These are phyloP conservation scores for Porphyrellus cyaneotinctus DNA, from an alignment of 768 basidiomycete species.

Conservation along the genomic window DNA sequence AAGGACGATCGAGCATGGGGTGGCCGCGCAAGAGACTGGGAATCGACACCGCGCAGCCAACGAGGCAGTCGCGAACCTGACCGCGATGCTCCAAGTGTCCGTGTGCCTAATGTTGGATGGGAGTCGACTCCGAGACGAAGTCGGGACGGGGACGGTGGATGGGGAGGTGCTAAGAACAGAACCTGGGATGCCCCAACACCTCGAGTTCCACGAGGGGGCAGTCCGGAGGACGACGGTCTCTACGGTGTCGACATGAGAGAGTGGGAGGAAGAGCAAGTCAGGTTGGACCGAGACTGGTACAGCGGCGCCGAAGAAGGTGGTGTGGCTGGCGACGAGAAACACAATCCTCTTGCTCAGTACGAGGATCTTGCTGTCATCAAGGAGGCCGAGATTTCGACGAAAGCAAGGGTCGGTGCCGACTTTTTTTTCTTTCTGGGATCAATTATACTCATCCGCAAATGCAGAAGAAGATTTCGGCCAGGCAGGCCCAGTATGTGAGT, in stretches of 20 bases:
- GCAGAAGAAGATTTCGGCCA: conserved; percentile 85
- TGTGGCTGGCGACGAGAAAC: conserved; percentile 84
- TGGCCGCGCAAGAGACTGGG: conserved; percentile 43
- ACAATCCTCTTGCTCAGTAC: conserved; percentile 90
- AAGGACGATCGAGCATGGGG: conserved; percentile 57
- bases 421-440: neutral
- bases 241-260: conserved; percentile 73
- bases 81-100: conserved; percentile 73
- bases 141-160: conserved; percentile 57
- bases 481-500: conserved; percentile 93
- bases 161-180: conserved; percentile 52
- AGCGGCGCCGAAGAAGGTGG: conserved; percentile 85
- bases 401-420: conserved; percentile 55
- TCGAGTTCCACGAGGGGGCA: conserved; percentile 57
- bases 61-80: conserved; percentile 36
- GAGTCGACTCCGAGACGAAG: conserved; percentile 80
- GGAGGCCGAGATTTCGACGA: conserved; percentile 70
- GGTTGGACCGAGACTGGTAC: conserved; percentile 95
- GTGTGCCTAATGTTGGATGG: conserved; percentile 91
- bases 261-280: conserved; percentile 97
- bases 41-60: conserved; percentile 60
- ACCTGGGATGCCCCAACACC: conserved; percentile 88
- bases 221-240: conserved; percentile 64
- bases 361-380: conserved; percentile 74
- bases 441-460: conserved; percentile 16